Base-by-base conservation (phyloP, 2,329 filamentous ascomycete genomes). In the Alternaria postmessia region DNA sequence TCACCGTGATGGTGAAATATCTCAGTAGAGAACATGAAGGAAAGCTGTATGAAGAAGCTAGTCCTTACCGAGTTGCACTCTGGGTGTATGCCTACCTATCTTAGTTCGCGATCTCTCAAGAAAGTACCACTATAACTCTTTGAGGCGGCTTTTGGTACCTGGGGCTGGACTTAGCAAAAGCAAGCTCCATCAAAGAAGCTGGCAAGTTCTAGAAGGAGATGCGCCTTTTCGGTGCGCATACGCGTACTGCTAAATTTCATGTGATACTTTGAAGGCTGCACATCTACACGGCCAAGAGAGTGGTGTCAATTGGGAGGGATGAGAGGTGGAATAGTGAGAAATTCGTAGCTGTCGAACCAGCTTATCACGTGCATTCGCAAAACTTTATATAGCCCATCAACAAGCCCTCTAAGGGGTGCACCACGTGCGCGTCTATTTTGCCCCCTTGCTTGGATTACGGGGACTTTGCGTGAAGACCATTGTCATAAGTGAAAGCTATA, bases 11-110 rank as follows among this genome's bases (percentile, higher is more conserved):
- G 34, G 20, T 49, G 46, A 49, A 49, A 36, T n/a, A 24, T 2
- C 16, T 6, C 2, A 8, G 24, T 36, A 36, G 16, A n/a, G 20
- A 7, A n/a, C 5, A 20, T 7, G 6, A 2, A 24, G 7, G 14
- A 36, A 36, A 7, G 32, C 0, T 36, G 11, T 36, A 14, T 6
- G 12, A 1, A 36, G 32, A 36, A 36, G 32, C 14, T 14, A 0
- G 5, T 0, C 32, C 2, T 2, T 3, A 11, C 28, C 28, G 2
- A 9, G 9, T 30, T 11, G 9, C 8, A 9, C 28, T 11, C 7
- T 11, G 0, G 28, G 5, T 5, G 28, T 30, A 0, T 12, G 3
- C 28, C 1, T 12, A 5, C 9, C 2, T 5, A 5, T 12, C 28
- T 11, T 11, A 12, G 28, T 7, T 30, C 9, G 28, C 1, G 2